Percentiles rank a stretch among this genome's conserved stretches.
These are phyloP conservation scores for Alternaria ventricosa DNA, from an alignment of 2,329 filamentous ascomycete species.

Conservation along the genomic window DNA sequence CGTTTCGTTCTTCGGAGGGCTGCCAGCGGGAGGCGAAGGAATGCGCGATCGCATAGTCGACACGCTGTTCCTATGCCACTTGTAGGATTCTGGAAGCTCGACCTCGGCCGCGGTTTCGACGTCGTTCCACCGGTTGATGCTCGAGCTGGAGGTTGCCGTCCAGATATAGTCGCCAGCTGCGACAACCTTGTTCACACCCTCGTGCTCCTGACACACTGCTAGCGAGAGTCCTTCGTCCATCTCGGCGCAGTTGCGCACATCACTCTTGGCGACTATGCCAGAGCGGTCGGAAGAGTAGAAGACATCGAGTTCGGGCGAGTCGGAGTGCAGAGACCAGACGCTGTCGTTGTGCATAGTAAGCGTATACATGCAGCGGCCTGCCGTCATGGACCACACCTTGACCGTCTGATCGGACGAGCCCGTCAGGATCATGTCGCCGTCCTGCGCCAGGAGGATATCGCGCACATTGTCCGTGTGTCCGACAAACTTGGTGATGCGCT, in stretches of 20 bases:
- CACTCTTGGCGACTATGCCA: conserved; percentile 94
- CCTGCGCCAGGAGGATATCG: conserved; percentile 85
- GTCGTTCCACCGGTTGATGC: conserved; percentile 90
- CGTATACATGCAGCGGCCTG: conserved; percentile 95
- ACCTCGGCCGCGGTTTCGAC: conserved; percentile 79
- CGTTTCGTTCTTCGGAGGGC: conserved; percentile 43
- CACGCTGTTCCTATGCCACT: conserved; percentile 62
- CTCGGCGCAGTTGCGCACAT: conserved; percentile 76
- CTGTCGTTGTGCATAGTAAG: conserved; percentile 99
- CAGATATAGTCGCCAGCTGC: conserved; percentile 78
- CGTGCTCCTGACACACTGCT: conserved; percentile 90
- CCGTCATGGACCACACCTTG: conserved; percentile 97
- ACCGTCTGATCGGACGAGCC: conserved; percentile 96
- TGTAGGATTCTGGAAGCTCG: conserved; percentile 59
- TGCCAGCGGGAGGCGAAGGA: conserved; percentile 46
- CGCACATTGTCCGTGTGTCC: conserved; percentile 95
- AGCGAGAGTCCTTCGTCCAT: conserved; percentile 89
- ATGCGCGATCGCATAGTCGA: conserved; percentile 52
- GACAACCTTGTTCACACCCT: conserved; percentile 72
- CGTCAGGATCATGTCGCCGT: conserved; percentile 89
- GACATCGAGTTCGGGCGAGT: conserved; percentile 81
- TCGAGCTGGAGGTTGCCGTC: conserved; percentile 89
- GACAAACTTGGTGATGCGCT: conserved; percentile 93
- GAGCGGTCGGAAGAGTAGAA: conserved; percentile 96
- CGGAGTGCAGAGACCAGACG: conserved; percentile 93